Evolutionary conservation across 2,329 filamentous ascomycete species (phyloP), one percentile per base, ranked within the genome.

Genomic region (Hymenoscyphus fraxineus): DNA sequence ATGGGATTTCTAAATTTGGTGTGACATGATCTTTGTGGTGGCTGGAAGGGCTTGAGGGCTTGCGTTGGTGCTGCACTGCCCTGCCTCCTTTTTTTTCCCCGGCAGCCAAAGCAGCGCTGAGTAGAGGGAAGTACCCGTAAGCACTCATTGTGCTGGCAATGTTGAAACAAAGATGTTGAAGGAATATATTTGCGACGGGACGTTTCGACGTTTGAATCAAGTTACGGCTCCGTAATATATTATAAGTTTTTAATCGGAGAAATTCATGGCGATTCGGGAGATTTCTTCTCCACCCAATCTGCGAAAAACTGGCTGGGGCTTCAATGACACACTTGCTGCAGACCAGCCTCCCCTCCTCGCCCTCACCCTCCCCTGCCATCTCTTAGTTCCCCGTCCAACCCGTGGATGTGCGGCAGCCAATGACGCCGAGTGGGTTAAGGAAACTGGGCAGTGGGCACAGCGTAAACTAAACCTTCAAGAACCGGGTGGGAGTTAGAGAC

Each of bases 321-420:
- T 31, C 47, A 51, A 19, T 19, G n/a, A n/a, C n/a, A 10, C 44
- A 19, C 44, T 51, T 22, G 41, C 15, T 44, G 41, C 15, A 10
- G 44, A 27, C 44, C 44, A 51, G 41, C 41, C 44, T 19, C n/a
- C 47, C 27, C 27, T 27, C 27, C 27, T 27, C 27, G 27, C 27
- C 27, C 27, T 27, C 27, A 27, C 27, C 27, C 44, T 51, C 44
- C 47, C 47, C 47, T 54, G 47, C 47, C 47, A 54, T 19, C 35
- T 13, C 10, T 54, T 54, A 54, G 47, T 54, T 54, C 13, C 47
- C 47, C 47, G 47, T 54, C 47, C 47, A 54, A 54, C 47, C 47
- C 47, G 47, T 22, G 1, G 41, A 54, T 39, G n/a, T 38, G 31
- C 31, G 13, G 27, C 55, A 38, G 27, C 55, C 31, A 57, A 57